phyloP scores from a whole-genome alignment of 768 basidiomycete species.

The Amanita rubescens region DNA sequence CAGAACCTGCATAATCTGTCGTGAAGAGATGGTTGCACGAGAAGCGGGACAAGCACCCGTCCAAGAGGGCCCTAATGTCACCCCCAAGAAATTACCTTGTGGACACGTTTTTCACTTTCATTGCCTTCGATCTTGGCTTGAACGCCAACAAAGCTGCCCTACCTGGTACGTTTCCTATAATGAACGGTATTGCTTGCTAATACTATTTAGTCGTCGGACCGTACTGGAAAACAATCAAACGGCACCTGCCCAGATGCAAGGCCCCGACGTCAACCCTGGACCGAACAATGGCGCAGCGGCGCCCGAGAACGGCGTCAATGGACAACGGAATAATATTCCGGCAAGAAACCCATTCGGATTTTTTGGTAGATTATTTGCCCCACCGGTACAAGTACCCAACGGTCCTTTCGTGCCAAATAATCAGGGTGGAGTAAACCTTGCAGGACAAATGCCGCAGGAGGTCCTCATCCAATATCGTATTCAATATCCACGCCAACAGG shows the following conservation, averaged over 20 bases:
- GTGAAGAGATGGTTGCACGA: slow-evolving; percentile 81
- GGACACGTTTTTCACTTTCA: slow-evolving; percentile 98
- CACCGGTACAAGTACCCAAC: slow-evolving; percentile 29
- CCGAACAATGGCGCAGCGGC: slow-evolving; percentile 10
- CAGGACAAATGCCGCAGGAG: slow-evolving; percentile 33
- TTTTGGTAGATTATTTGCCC: slow-evolving; percentile 50
- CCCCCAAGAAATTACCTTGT: slow-evolving; percentile 94
- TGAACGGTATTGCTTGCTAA: neutral
- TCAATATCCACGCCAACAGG: slow-evolving; percentile 38
- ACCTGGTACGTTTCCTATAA: slow-evolving; percentile 66
- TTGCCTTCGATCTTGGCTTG: slow-evolving; percentile 95
- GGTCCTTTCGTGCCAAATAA: neutral
- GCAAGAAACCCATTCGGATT: slow-evolving; percentile 45
- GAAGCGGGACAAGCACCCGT: slow-evolving; percentile 21
- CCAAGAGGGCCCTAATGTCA: slow-evolving; percentile 79
- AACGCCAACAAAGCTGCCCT: slow-evolving; percentile 97
- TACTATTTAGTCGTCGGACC: slow-evolving; percentile 54
- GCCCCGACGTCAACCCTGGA: slow-evolving; percentile 13
- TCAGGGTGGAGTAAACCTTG: slow-evolving; percentile 16
- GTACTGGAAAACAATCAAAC: slow-evolving; percentile 51
- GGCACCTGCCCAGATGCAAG: slow-evolving; percentile 26
- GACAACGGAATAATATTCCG: slow-evolving; percentile 33
- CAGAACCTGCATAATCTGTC: slow-evolving; percentile 94
- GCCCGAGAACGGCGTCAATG: slow-evolving; percentile 27
- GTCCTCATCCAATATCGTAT: slow-evolving; percentile 61